Base-by-base conservation (phyloP, 164 flowering plant genomes). In the Magnolia changhungtana region DNA sequence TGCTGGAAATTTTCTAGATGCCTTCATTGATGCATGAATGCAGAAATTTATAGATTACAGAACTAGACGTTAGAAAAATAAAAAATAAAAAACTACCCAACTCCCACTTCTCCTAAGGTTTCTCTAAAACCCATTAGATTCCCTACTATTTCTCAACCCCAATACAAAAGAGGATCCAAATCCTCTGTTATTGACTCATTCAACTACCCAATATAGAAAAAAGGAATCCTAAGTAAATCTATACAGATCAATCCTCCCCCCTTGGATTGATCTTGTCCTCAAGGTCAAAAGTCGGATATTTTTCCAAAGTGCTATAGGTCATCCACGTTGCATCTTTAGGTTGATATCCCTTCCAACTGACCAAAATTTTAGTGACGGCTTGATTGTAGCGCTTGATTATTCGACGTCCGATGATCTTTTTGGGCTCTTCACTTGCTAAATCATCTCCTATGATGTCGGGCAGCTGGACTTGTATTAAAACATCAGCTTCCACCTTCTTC, bases 211-310 rank as follows among this genome's bases (percentile, higher is more conserved):
- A 37, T 37, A 37, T 2, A 37, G 7, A 37, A 5, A 37, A 37
- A 37, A 37, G 7, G 45, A 37, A 37, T 37, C 45, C 63, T 7
- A 58, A 58, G 63, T 58, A 11, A 18, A 58, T 58, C 19, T 66
- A 31, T 9, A 10, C 20, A 20, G 21, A 66, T 20, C 24, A 66
- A 66, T 66, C 50, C 75, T 7, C 67, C 67, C 67, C 37, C 67
- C 59, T 3, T 1, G 18, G 20, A 74, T 1, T 8, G 63, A 63
- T 69, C 76, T 63, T 74, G 76, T 64, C 69, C 69, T 64, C 69
- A 64, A 63, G 59, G 52, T 74, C 37, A 20, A 65, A 64, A 18
- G 19, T 64, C 45, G 45, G 45, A 37, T 37, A 37, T 37, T 37
- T 37, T 37, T 37, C 45, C 45, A 37, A 37, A 0, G 45, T 27